A percentile compares a stretch with the other conserved stretches of the same genome.
phyloP scores from a whole-genome alignment of 2,329 filamentous ascomycete species.

The Fusarium drepaniforme region DNA sequence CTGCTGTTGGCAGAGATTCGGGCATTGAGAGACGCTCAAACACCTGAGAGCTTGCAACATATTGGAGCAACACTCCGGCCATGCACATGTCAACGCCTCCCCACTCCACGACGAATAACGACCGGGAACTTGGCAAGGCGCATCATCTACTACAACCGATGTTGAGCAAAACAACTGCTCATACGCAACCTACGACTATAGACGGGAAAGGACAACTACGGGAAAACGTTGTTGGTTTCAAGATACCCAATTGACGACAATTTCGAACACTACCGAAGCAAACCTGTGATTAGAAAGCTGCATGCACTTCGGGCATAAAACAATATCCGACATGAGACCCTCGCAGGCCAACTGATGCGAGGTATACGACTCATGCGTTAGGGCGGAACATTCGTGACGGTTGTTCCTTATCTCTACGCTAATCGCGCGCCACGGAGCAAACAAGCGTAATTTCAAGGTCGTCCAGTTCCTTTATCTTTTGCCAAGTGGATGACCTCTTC shows the following conservation, averaged over 20 bases:
- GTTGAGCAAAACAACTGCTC: not conserved
- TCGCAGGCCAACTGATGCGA: not conserved
- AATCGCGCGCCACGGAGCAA: slow-evolving; percentile 30
- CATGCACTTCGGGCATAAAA: not conserved
- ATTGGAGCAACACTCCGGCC: not conserved
- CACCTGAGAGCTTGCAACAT: not conserved
- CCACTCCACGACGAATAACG: not conserved
- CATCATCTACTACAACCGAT: not conserved
- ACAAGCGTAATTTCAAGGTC: slow-evolving; percentile 4
- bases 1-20: not conserved
- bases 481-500: slow-evolving; percentile 11
- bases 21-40: not conserved
- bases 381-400: slow-evolving; percentile 2
- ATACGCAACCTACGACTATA: not conserved
- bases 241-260: slow-evolving; percentile 23
- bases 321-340: not conserved
- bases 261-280: not conserved
- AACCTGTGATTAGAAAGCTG: slow-evolving; percentile 12
- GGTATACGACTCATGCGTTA: not conserved
- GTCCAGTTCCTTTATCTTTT: slow-evolving; percentile 26
- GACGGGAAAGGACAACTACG: not conserved
- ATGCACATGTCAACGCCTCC: not conserved
- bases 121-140: not conserved
- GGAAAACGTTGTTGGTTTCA: not conserved
- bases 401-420: slow-evolving; percentile 40